Percentiles rank a stretch among this genome's conserved stretches.
Evolutionary conservation across 2,329 filamentous ascomycete genomes (phyloP).

Genomic region (Sphaerulina vaccinii): DNA sequence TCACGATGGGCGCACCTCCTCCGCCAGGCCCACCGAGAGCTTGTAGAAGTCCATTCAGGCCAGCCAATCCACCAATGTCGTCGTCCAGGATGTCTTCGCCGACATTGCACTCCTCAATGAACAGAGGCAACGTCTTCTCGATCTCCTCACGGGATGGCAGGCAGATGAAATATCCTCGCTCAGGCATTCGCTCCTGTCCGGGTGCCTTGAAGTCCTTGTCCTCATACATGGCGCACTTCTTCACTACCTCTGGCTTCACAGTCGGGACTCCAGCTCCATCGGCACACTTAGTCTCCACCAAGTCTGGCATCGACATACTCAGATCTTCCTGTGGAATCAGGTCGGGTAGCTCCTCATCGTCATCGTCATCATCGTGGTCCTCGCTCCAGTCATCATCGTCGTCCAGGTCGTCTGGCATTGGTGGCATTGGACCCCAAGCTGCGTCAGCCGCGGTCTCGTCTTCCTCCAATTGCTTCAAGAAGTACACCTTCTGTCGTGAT

Average conservation of each 20-base stretch:
- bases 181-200: slow-evolving; percentile 4
- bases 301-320: neutral
- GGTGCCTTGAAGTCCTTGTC: slow-evolving; percentile 8
- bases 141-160: slow-evolving; percentile 15
- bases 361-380: slow-evolving; percentile 3
- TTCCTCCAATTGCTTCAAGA: slow-evolving; percentile 26
- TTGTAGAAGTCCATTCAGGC: neutral
- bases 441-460: slow-evolving; percentile 2
- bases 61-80: neutral
- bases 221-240: slow-evolving; percentile 10
- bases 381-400: slow-evolving; percentile 16
- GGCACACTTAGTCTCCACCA: neutral
- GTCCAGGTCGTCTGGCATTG: slow-evolving; percentile 1
- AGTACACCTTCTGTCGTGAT: slow-evolving; percentile 27
- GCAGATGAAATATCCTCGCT: slow-evolving; percentile 19
- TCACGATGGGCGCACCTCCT: slow-evolving; percentile 3
- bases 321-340: slow-evolving; percentile 10
- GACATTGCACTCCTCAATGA: slow-evolving; percentile 19
- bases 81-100: slow-evolving; percentile 7
- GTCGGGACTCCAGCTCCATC: neutral
- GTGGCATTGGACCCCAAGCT: slow-evolving; percentile 6
- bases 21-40: slow-evolving; percentile 6
- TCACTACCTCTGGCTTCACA: neutral
- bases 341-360: slow-evolving; percentile 7
- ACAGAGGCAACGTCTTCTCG: slow-evolving; percentile 10